Base-by-base conservation (phyloP, 139 green algal genomes). In the Eudorina sp. region DNA sequence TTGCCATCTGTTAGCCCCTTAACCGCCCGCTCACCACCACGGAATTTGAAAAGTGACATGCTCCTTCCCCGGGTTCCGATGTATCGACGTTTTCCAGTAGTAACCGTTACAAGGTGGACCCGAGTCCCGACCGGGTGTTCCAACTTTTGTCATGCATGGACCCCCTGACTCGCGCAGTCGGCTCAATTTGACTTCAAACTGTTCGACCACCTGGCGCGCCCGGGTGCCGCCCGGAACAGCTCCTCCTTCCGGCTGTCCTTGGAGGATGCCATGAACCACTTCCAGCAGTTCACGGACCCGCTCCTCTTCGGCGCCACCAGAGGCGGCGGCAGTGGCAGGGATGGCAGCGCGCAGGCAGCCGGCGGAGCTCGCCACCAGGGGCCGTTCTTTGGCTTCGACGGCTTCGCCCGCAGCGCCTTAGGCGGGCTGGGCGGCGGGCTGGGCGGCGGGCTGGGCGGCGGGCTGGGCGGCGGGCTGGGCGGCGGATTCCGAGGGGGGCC, bases 231-330 rank as follows among this genome's bases (percentile, higher is more conserved):
- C 6, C 16, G 66, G 6, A 31, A 29, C 6, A 72, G 38, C 62
- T 25, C 27, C 6, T 40, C 62, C 62, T 5, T 38, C 31, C 66
- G 66, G 2, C 38, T 66, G 1, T 45, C 45, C 34, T 14, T 82
- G 3, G 11, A 41, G 21, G 70, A 43, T 25, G 21, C 34, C 18
- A 53, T 79, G 70, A 9, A 82, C 34, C 45, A 66, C 29, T 45
- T 62, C 45, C 74, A 41, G 29, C 74, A 62, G 25, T 82, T 43
- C 74, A 62, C 45, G 27, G 74, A 82, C 27, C 74, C 74, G 5
- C 74, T 62, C n/a, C 74, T 66, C 27, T 62, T 82, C 27, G 74
- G 29, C 14, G 36, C 16, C 68, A 25, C 13, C 34, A 76, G 64
- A 74, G 64, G 36, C 40, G 25, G 70, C 40, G 68, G 68, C 36